phyloP scores from a whole-genome alignment of 2,329 filamentous ascomycete genomes.

The Microcyclospora tardicrescens region DNA sequence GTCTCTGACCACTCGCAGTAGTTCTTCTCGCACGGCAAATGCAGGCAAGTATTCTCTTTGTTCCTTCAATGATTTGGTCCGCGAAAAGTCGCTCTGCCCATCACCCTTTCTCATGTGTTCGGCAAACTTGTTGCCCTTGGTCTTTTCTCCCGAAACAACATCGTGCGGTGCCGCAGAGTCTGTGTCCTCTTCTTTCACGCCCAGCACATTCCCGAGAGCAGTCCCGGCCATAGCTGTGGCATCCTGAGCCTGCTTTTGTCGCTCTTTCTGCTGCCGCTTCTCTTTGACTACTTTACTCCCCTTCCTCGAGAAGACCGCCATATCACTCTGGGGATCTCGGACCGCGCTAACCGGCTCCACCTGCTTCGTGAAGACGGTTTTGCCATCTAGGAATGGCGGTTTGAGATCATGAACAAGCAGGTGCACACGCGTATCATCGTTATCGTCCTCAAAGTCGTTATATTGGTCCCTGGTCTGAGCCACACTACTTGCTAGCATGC shows the following conservation, averaged over 20 bases:
- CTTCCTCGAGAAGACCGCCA: slow-evolving; percentile 95
- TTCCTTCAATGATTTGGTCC: slow-evolving; percentile 78
- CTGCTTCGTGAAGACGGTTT: slow-evolving; percentile 95
- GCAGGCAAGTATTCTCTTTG: slow-evolving; percentile 89
- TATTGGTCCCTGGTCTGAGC: slow-evolving; percentile 76
- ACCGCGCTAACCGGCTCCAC: slow-evolving; percentile 89
- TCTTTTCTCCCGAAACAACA: slow-evolving; percentile 50
- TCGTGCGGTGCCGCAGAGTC: slow-evolving; percentile 64
- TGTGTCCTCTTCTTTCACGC: slow-evolving; percentile 76
- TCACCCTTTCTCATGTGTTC: slow-evolving; percentile 81
- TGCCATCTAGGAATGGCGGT: slow-evolving; percentile 87
- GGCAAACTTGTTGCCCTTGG: slow-evolving; percentile 67
- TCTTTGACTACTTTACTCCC: slow-evolving; percentile 90
- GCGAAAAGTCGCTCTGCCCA: slow-evolving; percentile 77
- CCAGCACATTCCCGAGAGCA: slow-evolving; percentile 85
- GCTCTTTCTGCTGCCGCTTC: slow-evolving; percentile 77
- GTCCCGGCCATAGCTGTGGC: slow-evolving; percentile 90
- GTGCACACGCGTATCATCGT: slow-evolving; percentile 80
- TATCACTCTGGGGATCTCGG: slow-evolving; percentile 87
- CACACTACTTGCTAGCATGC: slow-evolving; percentile 92
- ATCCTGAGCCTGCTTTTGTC: slow-evolving; percentile 87
- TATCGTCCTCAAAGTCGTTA: slow-evolving; percentile 75
- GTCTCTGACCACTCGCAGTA: slow-evolving; percentile 82
- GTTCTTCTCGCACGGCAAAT: slow-evolving; percentile 88
- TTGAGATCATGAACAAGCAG: slow-evolving; percentile 85